These are phyloP conservation scores for Botrytis deweyae DNA, from an alignment of 2,329 filamentous ascomycete genomes.

Conservation along the genomic window DNA sequence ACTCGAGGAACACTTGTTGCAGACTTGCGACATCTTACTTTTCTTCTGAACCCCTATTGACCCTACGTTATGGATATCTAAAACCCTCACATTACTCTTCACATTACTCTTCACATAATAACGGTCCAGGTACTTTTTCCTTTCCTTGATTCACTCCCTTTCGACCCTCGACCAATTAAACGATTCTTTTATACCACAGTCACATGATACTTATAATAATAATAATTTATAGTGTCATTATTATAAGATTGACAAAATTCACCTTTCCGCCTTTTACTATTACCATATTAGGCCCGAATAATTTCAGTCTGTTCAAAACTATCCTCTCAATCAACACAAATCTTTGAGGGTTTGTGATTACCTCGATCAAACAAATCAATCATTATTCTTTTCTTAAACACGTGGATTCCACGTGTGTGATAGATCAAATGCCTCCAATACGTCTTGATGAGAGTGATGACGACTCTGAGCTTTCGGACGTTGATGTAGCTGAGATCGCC, in stretches of 20 bases:
- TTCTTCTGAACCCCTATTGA: not conserved
- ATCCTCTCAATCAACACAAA: not conserved
- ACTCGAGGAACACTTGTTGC: not conserved
- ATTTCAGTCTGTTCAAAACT: not conserved
- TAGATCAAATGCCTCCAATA: not conserved
- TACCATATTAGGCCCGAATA: not conserved
- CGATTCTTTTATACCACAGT: not conserved
- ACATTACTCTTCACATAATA: not conserved
- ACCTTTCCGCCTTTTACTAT: not conserved
- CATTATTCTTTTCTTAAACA: not conserved
- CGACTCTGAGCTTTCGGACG: not conserved
- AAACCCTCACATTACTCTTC: not conserved
- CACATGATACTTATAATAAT: constrained; percentile 7
- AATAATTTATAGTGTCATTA: not conserved
- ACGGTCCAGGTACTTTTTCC: not conserved
- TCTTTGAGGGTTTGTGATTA: not conserved
- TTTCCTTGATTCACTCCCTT: constrained; percentile 4
- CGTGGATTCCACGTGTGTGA: constrained; percentile 6
- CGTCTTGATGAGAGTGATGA: not conserved
- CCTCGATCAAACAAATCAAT: not conserved
- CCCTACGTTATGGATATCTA: not conserved
- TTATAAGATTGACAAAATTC: not conserved
- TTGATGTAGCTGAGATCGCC: not conserved
- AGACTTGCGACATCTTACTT: not conserved
- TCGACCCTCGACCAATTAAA: not conserved